Percentiles rank a stretch among this genome's conserved stretches.
Conservation (phyloP, 2,329 filamentous ascomycete genomes). For the Pseudonectria foliicola region DNA sequence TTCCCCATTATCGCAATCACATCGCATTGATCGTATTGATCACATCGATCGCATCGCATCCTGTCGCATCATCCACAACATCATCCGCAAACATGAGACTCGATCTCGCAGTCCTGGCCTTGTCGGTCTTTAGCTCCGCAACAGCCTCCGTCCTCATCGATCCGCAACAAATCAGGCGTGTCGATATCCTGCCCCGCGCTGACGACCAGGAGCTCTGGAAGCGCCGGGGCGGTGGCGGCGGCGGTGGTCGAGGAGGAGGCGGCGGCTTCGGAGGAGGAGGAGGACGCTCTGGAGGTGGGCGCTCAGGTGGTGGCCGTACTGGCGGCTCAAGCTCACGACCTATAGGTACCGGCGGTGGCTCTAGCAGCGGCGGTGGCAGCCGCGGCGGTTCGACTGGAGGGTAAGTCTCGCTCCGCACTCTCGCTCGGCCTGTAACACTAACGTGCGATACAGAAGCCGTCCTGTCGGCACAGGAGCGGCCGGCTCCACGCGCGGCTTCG, state of each 20-base stretch:
- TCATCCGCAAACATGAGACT: conserved; percentile 23
- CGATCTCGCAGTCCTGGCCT: conserved; percentile 22
- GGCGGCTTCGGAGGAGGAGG: conserved; percentile 17
- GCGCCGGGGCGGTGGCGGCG: conserved; percentile 53
- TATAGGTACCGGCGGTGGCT: conserved; percentile 5
- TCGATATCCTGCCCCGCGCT: conserved; percentile 15
- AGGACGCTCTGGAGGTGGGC: conserved; percentile 8
- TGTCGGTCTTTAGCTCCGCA: conserved; percentile 22
- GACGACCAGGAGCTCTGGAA: conserved; percentile 46
- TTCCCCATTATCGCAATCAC: too few relatives aligned
- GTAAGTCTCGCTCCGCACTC: conserved; percentile 2
- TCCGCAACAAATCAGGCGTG: conserved; percentile 17
- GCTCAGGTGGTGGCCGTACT: conserved; percentile 17
- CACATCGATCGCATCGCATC: too few relatives aligned
- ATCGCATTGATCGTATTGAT: too few relatives aligned
- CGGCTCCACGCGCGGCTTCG: conserved; percentile 50
- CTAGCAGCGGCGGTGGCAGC: conserved; percentile 4
- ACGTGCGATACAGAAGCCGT: conserved; percentile 34
- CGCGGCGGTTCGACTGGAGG: conserved; percentile 11
- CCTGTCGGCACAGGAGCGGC: conserved; percentile 10
- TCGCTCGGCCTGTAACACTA: conserved; percentile 45
- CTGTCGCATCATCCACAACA: neutral
- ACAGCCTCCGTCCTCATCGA: conserved; percentile 18
- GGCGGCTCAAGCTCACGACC: conserved; percentile 13
- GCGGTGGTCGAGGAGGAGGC: conserved; percentile 39